Percentiles rank a stretch among this genome's conserved stretches.
These are phyloP conservation scores for Crithidia brevicula DNA, from an alignment of 208 protist genomes.

Conservation along the genomic window DNA sequence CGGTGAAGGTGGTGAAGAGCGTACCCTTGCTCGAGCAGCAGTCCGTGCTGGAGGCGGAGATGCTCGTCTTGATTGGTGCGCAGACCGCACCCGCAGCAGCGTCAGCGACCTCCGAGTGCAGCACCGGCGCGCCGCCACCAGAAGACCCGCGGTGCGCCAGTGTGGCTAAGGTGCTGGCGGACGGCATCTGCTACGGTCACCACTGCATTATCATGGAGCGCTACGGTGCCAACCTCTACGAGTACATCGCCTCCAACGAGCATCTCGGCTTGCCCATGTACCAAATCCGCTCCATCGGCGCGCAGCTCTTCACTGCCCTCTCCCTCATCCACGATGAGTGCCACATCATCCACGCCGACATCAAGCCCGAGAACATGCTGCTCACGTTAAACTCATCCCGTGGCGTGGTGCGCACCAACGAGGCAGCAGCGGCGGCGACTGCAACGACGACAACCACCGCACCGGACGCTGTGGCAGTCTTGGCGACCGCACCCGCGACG, in stretches of 20 bases:
- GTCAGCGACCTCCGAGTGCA: neutral
- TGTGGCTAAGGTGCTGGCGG: slow-evolving; percentile 72
- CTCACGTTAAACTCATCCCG: slow-evolving; percentile 69
- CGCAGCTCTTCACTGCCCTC: slow-evolving; percentile 94
- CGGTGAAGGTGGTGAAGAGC: slow-evolving; percentile 88
- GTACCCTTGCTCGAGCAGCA: slow-evolving; percentile 74
- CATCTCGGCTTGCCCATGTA: slow-evolving; percentile 86
- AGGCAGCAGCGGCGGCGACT: slow-evolving; percentile 5
- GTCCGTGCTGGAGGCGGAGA: slow-evolving; percentile 84
- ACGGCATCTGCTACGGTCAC: slow-evolving; percentile 83
- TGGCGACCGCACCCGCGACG: neutral
- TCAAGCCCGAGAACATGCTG: slow-evolving; percentile 96
- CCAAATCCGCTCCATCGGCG: slow-evolving; percentile 83
- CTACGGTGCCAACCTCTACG: slow-evolving; percentile 92
- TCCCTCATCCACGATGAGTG: slow-evolving; percentile 86
- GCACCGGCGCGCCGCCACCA: slow-evolving; percentile 40
- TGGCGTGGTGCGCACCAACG: slow-evolving; percentile 22
- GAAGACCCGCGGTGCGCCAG: slow-evolving; percentile 63
- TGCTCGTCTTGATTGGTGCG: slow-evolving; percentile 83
- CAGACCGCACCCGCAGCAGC: slow-evolving; percentile 35
- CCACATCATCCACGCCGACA: slow-evolving; percentile 96
- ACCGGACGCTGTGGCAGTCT: neutral
- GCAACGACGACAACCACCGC: neutral
- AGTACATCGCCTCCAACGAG: slow-evolving; percentile 79
- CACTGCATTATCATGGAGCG: slow-evolving; percentile 93